These are phyloP conservation scores for Leccinellum luteum DNA, from an alignment of 768 basidiomycete species.

Conservation along the genomic window DNA sequence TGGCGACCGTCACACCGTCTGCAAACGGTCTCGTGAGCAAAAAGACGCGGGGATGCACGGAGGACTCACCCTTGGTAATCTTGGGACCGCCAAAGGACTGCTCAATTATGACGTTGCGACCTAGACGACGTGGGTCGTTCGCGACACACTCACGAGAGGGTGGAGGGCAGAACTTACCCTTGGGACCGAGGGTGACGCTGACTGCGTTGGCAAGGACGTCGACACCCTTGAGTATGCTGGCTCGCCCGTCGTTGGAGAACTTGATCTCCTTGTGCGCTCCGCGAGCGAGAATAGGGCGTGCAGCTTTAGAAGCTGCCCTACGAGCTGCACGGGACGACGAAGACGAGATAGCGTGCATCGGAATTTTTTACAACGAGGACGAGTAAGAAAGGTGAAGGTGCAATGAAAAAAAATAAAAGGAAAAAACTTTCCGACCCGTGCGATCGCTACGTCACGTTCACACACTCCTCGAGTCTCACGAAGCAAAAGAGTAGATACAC, in stretches of 20 bases:
- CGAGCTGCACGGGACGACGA: conserved; percentile 67
- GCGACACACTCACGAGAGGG: neutral
- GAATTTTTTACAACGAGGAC: conserved; percentile 10
- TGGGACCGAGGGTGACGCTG: conserved; percentile 93
- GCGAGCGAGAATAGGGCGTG: conserved; percentile 53
- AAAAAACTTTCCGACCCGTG: conserved; percentile 16
- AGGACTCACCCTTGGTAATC: conserved; percentile 86
- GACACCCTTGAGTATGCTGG: conserved; percentile 91
- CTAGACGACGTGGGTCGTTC: conserved; percentile 37
- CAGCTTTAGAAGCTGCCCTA: conserved; percentile 58
- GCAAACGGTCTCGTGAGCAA: conserved; percentile 1
- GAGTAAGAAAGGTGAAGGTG: neutral
- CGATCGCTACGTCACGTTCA: neutral
- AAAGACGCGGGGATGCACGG: neutral
- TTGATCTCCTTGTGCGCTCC: conserved; percentile 95
- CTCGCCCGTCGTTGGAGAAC: conserved; percentile 94
- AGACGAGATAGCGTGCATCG: conserved; percentile 70
- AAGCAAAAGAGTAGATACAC: too few species aligned
- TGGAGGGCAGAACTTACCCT: conserved; percentile 52
- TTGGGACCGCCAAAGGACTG: conserved; percentile 87
- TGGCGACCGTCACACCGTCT: conserved; percentile 99
- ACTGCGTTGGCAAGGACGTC: conserved; percentile 97
- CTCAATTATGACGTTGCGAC: conserved; percentile 98
- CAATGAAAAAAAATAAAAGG: conserved; percentile 9
- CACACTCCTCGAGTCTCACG: neutral